Base-by-base conservation (phyloP, 306 rosid genomes). In the Inga oerstediana region DNA sequence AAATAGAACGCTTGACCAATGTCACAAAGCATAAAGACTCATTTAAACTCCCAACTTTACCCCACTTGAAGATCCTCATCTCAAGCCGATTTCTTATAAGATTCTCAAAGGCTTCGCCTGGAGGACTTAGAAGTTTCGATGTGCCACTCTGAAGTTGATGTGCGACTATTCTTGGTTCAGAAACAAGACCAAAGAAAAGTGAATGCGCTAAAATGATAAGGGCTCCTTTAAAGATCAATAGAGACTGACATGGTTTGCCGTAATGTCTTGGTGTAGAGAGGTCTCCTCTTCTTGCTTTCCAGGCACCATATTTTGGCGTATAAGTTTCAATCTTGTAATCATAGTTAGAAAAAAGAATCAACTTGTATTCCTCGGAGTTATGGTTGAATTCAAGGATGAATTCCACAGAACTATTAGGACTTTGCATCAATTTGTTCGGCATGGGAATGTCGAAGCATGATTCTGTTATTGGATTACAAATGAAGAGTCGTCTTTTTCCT, bases 61-160 rank as follows among this genome's bases (percentile, higher is more conserved):
- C 72, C 72, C 72, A 66, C 45, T 66, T 66, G 44, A 66, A 66
- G 15, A 66, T 32, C 16, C 4, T 7, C 72, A 34, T 7, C 2
- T 34, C 22, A 15, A 0, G 8, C 9, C 0, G 0, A 4, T 14
- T 15, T 3, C 0, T 49, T 3, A 13, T 2, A 20, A 22, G 2
- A 59, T 59, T 8, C 14, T 59, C 6, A 7, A 22, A 3, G 30
- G 32, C 32, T 59, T n/a, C 65, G 9, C 22, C 22, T 10, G 65
- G 65, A 59, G 22, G 65, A 2, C 14, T n/a, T 7, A 59, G 65
- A n/a, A 59, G 22, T 22, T 9, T 59, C 8, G 32, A 59, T 8
- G 4, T 59, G 30, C 32, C 32, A n/a, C 32, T 59, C 1, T 59
- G 14, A 3, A n/a, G 32, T 2, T n/a, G 12, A 12, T n/a, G 22